Percentiles rank a stretch among this genome's conserved stretches.
Evolutionary conservation across 1,139 yeast genomes (phyloP).

Genomic region (Saccharomyces hybrid): DNA sequence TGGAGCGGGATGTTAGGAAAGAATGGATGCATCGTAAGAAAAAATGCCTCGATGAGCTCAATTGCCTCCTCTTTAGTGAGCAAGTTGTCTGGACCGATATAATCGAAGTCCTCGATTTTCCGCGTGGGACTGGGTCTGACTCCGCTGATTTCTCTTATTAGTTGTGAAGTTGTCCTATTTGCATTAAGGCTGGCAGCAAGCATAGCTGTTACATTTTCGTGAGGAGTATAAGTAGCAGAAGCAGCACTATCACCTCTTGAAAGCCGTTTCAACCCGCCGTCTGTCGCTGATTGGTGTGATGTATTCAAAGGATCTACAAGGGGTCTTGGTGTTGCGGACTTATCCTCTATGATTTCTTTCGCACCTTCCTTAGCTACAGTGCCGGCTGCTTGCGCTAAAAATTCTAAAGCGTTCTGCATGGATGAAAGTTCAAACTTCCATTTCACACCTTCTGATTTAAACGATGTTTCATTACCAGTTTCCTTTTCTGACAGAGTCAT

Average conservation of each 20-base stretch:
- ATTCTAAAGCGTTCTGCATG: conserved; percentile 62
- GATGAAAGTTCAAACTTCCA: conserved; percentile 33
- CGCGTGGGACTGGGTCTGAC: conserved; percentile 39
- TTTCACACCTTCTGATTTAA: conserved; percentile 25
- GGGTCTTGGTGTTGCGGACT: neutral
- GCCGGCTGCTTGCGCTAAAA: conserved; percentile 71
- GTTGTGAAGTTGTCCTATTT: conserved; percentile 35
- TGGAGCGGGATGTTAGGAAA: conserved; percentile 80
- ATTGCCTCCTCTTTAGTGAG: conserved; percentile 63
- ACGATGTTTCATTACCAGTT: neutral
- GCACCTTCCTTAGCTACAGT: conserved; percentile 58
- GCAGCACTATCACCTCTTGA: neutral
- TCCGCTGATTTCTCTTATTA: conserved; percentile 41
- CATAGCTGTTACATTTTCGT: conserved; percentile 15
- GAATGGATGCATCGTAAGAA: conserved; percentile 77
- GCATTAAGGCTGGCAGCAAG: conserved; percentile 19
- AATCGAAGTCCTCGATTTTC: conserved; percentile 37
- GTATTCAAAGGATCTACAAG: neutral
- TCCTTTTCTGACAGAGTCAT: neutral
- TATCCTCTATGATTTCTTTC: conserved; percentile 59
- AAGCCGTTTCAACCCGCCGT: conserved; percentile 29
- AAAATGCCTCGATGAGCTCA: conserved; percentile 55
- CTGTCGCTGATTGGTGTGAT: conserved; percentile 43
- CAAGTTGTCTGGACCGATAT: conserved; percentile 56
- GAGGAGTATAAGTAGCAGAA: conserved; percentile 4